Base-by-base conservation (phyloP, 768 basidiomycete genomes). In the Russula sp. region DNA sequence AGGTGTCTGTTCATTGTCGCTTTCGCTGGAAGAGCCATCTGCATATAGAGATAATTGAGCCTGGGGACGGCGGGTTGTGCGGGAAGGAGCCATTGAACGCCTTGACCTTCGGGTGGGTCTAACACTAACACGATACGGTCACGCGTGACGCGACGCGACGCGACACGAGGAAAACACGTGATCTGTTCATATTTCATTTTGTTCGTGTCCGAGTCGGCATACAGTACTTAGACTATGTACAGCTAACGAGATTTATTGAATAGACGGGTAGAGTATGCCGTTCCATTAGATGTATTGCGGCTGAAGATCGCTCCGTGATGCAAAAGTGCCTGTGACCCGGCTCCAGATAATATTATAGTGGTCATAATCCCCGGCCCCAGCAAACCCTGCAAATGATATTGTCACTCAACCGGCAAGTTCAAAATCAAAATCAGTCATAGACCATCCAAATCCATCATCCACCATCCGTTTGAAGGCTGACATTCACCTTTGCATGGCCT, bases 1-100 rank as follows among this genome's bases (percentile, higher is more conserved):
- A 7, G 66, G 67, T 4, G 59, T 67, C 40, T 40, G 58, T 80
- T 75, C 54, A 72, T 71, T 48, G 75, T 76, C 66, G 76, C 80
- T 72, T 75, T n/a, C 66, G 9, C 65, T 59, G 13, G 66, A 60
- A 24, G 61, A 54, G 24, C 38, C 60, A 51, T 69, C 68, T 5
- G 66, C 68, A 40, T 69, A 69, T 7, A 64, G 63, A 7, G 66
- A 44, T 48, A 61, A 32, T 22, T 61, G 67, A 22, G 66, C 50
- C 18, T 42, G 62, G 38, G 59, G 34, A 34, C 53, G 56, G 40
- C 68, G 68, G 18, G 60, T 48, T 16, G 68, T 26, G 52, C 65
- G 65, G 16, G 65, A 64, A 22, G 62, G 61, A 3, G 59, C 64
- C 64, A 65, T 64, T 50, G 38, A 54, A 40, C 34, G 60, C 57